Base-by-base conservation (phyloP, 441 rosid species). In the Erodium moschatum region DNA sequence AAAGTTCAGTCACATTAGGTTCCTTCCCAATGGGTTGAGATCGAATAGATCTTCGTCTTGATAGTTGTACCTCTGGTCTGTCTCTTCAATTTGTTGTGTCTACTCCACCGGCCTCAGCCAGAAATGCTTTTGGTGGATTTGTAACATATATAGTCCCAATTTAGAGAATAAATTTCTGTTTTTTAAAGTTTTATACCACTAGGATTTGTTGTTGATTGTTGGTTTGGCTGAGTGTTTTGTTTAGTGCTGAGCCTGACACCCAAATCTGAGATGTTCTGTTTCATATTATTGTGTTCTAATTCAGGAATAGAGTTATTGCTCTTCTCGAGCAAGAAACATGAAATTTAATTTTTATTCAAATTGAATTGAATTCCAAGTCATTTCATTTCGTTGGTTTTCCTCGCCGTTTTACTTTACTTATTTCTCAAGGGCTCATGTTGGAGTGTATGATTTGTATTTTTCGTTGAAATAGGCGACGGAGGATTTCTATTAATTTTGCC, bases 1-100 rank as follows among this genome's bases (percentile, higher is more conserved):
- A 80, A 85, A 84, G 73, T 85, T 86, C 70, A 81, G 80, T 70
- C 82, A 78, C 21, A 90, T 85, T 44, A 87, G 89, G 77, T 91
- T 88, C 78, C 81, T 89, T 15, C 81, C 85, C 9, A 72, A 82
- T 60, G 74, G 72, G 77, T 82, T 85, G 78, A 81, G 77, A 70
- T 75, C 64, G 78, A 85, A 73, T 58, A 76, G 78, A 74, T 80
- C 79, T 64, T 73, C 73, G 1, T 40, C 11, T 33, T 83, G 81
- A 83, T 75, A 72, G 72, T 58, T 72, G 80, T 35, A 35, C 6
- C 40, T 35, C 40, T 35, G 40, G 31, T 29, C 40, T 29, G 40
- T 35, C 8, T 35, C 9, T 35, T 35, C 40, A 35, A 35, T 35
- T 35, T 35, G 40, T 35, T 35, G 40, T 35, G 40, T 8, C 40